These are phyloP conservation scores for Kurtzmaniella fragi DNA, from an alignment of 805 yeast species.

Conservation along the genomic window DNA sequence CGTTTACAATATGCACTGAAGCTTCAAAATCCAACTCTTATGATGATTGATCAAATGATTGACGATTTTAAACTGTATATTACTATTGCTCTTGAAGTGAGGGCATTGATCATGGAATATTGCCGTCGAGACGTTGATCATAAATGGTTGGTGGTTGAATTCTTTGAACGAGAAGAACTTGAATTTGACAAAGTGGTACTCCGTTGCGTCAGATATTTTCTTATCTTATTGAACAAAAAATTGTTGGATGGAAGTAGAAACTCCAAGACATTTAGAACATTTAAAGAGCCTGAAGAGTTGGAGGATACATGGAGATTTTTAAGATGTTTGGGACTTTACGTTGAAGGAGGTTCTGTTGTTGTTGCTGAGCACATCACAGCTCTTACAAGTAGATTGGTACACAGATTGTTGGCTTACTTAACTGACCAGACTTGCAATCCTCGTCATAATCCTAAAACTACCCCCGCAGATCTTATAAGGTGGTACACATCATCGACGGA, in stretches of 20 bases:
- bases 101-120: constrained; percentile 59
- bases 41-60: constrained; percentile 93
- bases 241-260: constrained; percentile 69
- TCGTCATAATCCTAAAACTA: constrained; percentile 40
- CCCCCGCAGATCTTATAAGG: constrained; percentile 39
- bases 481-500: constrained; percentile 70
- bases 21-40: constrained; percentile 80
- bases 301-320: constrained; percentile 78
- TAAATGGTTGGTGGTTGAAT: constrained; percentile 68
- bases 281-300: constrained; percentile 86
- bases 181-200: constrained; percentile 62
- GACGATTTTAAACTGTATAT: constrained; percentile 79
- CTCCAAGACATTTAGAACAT: constrained; percentile 64
- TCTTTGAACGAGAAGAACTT: constrained; percentile 48
- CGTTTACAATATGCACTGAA: constrained; percentile 75
- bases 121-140: constrained; percentile 47
- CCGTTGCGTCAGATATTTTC: constrained; percentile 67
- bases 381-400: constrained; percentile 62
- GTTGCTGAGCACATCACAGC: constrained; percentile 73
- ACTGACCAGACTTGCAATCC: constrained; percentile 61
- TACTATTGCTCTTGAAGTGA: constrained; percentile 67
- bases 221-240: constrained; percentile 69
- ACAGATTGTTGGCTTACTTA: constrained; percentile 64
- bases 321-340: constrained; percentile 67
- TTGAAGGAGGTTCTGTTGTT: constrained; percentile 76